These are phyloP conservation scores for Aureobasidium sp. DNA, from an alignment of 2,329 filamentous ascomycete species.

Conservation along the genomic window DNA sequence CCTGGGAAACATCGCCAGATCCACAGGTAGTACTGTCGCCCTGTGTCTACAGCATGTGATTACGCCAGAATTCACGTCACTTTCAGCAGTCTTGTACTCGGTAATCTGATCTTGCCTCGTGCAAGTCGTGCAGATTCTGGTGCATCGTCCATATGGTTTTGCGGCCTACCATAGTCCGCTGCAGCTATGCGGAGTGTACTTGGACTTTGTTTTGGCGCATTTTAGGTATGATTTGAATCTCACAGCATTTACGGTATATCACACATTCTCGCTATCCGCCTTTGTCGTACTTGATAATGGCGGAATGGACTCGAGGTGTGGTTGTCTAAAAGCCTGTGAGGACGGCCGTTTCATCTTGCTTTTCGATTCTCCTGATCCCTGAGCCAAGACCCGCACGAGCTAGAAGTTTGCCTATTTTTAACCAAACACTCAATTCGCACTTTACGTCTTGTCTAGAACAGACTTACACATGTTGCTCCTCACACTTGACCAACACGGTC, in stretches of 20 bases:
- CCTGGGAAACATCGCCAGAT: not conserved
- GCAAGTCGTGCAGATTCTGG: not conserved
- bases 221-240: not conserved
- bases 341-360: slow-evolving; percentile 8
- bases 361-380: not conserved
- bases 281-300: not conserved
- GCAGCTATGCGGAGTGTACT: not conserved
- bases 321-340: not conserved
- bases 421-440: not conserved
- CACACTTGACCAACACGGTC: not conserved
- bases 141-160: not conserved
- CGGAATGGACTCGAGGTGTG: not conserved
- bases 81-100: not conserved
- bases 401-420: slow-evolving; percentile 2
- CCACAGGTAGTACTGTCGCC: not conserved
- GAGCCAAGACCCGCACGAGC: slow-evolving; percentile 1
- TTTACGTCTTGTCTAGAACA: not conserved
- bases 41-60: not conserved
- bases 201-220: not conserved
- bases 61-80: not conserved
- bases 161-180: not conserved
- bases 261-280: not conserved
- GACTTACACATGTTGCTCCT: not conserved
- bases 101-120: not conserved
- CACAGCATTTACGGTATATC: not conserved